Evolutionary conservation across 352 stramenopile species (phyloP), one percentile per base, ranked within the genome.

Genomic region (Phytophthora rubi): DNA sequence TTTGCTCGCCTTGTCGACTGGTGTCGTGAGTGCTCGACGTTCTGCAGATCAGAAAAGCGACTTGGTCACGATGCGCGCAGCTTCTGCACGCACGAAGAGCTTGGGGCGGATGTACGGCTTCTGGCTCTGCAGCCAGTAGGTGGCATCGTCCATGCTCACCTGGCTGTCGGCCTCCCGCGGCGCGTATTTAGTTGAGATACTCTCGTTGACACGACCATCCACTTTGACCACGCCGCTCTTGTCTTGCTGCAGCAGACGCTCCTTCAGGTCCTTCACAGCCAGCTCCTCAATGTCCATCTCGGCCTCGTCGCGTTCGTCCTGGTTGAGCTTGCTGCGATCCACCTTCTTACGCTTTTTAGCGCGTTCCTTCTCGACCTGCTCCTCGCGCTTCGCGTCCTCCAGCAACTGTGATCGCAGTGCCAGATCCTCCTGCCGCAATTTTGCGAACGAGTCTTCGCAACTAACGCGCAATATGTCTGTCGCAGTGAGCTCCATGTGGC

Each of bases 261-360:
- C 85, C 64, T 95, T 95, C 33, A 96, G 56, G 52, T 96, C 89
- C 51, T 94, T 95, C 6, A 89, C 68, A 13, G 89, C 87, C 1
- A 96, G 67, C 57, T 96, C 87, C 30, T 94, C 87, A 1, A 96
- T 65, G 53, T 96, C 89, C 87, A 96, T 94, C 61, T 96, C 89
- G 1, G 83, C 85, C 62, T 96, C 89, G 66, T 95, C 85, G 32
- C 89, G 89, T 53, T 93, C 88, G 23, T 96, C 89, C 59, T 94
- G 85, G 13, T 82, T 79, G 48, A 86, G 53, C 57, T 93, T 93
- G 62, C 82, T 89, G 28, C 85, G 85, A 42, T 96, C 88, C 26
- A 92, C 85, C 65, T 96, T 96, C 65, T 94, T 93, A 15, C 89
- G 89, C 70, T 95, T 96, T 72, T 94, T 94, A 6, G 82, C 83